These are phyloP conservation scores for Castanospermum australe DNA, from an alignment of 306 rosid species.

Conservation along the genomic window DNA sequence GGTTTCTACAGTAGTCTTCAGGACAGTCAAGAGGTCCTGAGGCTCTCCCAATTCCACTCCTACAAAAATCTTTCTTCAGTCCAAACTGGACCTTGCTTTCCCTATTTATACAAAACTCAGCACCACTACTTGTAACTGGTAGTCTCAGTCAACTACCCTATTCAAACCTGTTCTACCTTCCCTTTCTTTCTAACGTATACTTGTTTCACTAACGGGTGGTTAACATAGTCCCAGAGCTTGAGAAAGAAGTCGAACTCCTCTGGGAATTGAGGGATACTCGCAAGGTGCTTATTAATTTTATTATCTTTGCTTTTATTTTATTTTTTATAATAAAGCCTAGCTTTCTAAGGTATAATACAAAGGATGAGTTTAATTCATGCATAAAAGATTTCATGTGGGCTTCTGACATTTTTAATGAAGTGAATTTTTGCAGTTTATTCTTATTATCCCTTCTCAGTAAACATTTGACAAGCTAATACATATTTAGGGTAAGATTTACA, in stretches of 20 bases:
- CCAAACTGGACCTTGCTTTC: too few species aligned
- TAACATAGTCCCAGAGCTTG: conserved; percentile 84
- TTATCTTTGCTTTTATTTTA: neutral
- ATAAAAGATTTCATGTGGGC: neutral
- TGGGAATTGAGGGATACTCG: conserved; percentile 62
- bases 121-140: too few species aligned
- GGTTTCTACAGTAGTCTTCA: too few species aligned
- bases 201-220: too few species aligned
- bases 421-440: neutral
- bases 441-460: neutral
- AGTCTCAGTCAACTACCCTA: too few species aligned
- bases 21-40: too few species aligned
- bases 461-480: neutral
- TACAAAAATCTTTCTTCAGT: too few species aligned
- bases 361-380: neutral
- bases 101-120: too few species aligned
- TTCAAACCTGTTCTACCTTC: too few species aligned
- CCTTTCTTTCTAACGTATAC: too few species aligned
- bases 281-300: conserved; percentile 46
- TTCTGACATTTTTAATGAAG: neutral
- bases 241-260: conserved; percentile 74
- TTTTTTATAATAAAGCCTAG: neutral
- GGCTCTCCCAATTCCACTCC: too few species aligned
- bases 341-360: neutral
- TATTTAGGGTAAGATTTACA: neutral